Evolutionary conservation across 768 basidiomycete species (phyloP).

Genomic region (Suillus spraguei): DNA sequence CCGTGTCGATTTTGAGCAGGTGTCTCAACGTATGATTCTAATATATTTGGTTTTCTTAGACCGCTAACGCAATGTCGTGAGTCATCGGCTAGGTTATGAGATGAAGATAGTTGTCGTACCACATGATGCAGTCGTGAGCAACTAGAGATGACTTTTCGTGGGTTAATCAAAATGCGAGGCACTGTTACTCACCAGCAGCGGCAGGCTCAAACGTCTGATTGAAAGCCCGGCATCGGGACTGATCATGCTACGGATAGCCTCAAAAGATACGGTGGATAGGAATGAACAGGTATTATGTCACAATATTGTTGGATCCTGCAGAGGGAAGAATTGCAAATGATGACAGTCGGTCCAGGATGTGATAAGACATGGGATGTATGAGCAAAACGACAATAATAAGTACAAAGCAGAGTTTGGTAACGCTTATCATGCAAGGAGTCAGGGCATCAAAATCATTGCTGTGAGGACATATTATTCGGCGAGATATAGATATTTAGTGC

Average conservation of each 20-base stretch:
- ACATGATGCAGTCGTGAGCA: not conserved
- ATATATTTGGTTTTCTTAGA: not conserved
- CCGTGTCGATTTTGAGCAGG: not conserved
- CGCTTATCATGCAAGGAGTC: not conserved
- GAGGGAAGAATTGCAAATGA: not conserved
- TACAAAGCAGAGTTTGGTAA: not conserved
- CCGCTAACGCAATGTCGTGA: not conserved
- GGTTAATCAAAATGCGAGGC: not conserved
- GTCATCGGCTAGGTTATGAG: not conserved
- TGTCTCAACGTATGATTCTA: not conserved
- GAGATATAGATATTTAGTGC: not conserved
- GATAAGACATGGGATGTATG: slow-evolving; percentile 1
- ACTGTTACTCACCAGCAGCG: not conserved
- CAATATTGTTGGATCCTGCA: not conserved
- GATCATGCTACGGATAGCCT: not conserved
- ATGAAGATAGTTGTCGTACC: not conserved
- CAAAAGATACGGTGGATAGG: not conserved
- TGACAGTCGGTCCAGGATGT: not conserved
- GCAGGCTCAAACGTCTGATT: not conserved
- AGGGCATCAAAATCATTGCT: not conserved
- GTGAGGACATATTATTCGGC: not conserved
- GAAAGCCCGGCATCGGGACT: not conserved
- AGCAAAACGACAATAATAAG: not conserved
- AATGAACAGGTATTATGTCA: not conserved
- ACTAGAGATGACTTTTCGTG: not conserved